A percentile compares a stretch with the other conserved stretches of the same genome.
phyloP scores from a whole-genome alignment of 2,329 filamentous ascomycete species.

The Colletotrichum aenigma region DNA sequence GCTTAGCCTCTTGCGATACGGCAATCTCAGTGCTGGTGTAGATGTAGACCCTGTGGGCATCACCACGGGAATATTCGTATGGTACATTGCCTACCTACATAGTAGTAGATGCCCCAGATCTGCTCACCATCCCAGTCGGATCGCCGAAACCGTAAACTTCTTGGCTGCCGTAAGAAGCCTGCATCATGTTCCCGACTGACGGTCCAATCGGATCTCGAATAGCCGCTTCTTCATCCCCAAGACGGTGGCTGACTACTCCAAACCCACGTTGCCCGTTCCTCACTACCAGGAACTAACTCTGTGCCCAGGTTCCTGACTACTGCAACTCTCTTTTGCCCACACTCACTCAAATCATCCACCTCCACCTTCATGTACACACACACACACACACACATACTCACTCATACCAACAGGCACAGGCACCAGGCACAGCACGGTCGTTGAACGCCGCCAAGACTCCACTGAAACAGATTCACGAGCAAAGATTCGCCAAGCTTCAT shows the following conservation, averaged over 20 bases:
- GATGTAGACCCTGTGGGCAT: not conserved
- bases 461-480: conserved; percentile 17
- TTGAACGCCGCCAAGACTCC: conserved; percentile 3
- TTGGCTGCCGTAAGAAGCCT: conserved; percentile 15
- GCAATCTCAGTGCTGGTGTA: not conserved
- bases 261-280: not conserved
- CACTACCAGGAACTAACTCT: not conserved
- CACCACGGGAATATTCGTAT: not conserved
- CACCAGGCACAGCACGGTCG: conserved; percentile 14
- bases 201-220: conserved; percentile 14
- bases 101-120: not conserved
- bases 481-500: conserved; percentile 21
- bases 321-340: not conserved
- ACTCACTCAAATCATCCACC: not conserved
- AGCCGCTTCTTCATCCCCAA: not conserved
- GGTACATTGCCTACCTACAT: not conserved
- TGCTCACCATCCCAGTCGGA: conserved; percentile 7
- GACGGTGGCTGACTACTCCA: not conserved
- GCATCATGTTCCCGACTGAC: conserved; percentile 3
- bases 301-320: not conserved
- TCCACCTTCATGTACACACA: not conserved
- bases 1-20: not conserved
- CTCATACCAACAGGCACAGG: not conserved
- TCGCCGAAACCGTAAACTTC: conserved; percentile 19
- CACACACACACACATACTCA: not conserved